Conservation (phyloP, 2,329 filamentous ascomycete species). For the Grosmannia serpens region DNA sequence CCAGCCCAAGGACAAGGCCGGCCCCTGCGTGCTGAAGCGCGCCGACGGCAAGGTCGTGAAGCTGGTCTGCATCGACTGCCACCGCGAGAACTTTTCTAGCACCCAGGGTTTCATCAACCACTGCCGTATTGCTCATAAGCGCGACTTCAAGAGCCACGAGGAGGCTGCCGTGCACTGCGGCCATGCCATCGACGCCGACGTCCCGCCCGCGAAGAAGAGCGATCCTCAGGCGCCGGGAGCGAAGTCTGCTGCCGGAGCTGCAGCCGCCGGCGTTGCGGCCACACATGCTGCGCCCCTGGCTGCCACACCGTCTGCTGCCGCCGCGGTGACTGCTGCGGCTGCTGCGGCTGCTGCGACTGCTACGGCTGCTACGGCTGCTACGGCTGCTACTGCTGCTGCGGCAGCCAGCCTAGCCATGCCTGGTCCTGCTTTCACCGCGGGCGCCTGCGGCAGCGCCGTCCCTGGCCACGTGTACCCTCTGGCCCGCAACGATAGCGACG, state of each 20-base stretch:
- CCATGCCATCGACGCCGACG: constrained; percentile 63
- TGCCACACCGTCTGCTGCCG: background rate
- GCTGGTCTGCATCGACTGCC: constrained; percentile 79
- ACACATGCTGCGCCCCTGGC: background rate
- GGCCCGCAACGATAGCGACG: constrained; percentile 44
- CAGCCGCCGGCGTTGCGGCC: background rate
- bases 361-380: background rate
- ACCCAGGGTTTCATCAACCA: constrained; percentile 99
- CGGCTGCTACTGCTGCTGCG: constrained; percentile 1
- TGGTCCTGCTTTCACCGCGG: background rate
- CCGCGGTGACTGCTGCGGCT: background rate
- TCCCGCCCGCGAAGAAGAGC: constrained; percentile 25
- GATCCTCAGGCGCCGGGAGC: background rate
- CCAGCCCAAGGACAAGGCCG: constrained; percentile 66
- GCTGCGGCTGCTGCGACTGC: constrained; percentile 7
- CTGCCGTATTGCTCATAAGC: constrained; percentile 87
- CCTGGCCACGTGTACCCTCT: constrained; percentile 51
- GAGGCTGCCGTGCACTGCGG: constrained; percentile 84
- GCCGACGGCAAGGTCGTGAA: constrained; percentile 81
- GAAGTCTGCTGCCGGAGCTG: background rate
- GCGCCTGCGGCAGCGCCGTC: constrained; percentile 14
- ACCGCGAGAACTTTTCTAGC: constrained; percentile 85
- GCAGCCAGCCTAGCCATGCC: background rate
- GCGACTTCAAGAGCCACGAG: constrained; percentile 92
- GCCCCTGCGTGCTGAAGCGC: constrained; percentile 74